Evolutionary conservation across 345 rosid species (phyloP), one percentile per base, ranked within the genome.

Genomic region (Arabidopsis arenosa): DNA sequence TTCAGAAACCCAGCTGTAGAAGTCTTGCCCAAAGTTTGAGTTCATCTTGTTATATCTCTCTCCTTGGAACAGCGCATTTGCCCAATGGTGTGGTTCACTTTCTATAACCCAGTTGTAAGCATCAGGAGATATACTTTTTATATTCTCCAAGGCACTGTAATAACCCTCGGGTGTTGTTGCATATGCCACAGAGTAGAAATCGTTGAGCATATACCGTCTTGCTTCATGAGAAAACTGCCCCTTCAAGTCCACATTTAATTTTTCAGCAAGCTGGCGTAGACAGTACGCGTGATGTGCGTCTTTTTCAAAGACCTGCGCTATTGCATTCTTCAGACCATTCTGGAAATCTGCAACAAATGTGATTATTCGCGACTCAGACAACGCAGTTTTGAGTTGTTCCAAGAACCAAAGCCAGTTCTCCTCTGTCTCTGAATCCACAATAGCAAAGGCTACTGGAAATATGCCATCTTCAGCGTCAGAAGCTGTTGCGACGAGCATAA

Each of bases 141-240:
- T 87, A 80, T 78, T 89, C 75, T 86, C 96, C 62, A 74, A 70
- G 64, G 86, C 85, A 54, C 57, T 79, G 77, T 85, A 83, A 72
- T 88, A 94, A 1, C 78, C 93, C 7, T 86, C 93, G 1, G 73
- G 84, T 59, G 81, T 89, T 18, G 88, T 74, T 4, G 98, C 90
- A 56, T 68, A 75, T 9, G 98, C 98, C 36, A 97, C 97, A 58
- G 94, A 70, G 58, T 92, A 92, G 23, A 94, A 86, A 77, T 92
- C 97, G 15, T 80, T 85, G 40, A 94, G 77, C 89, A 94, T 81
- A 79, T 90, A 89, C 35, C 92, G 86, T 66, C 94, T 90, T 12
- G 94, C 98, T 78, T 94, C 98, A 75, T 94, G 96, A 72, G 97
- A 91, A 80, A 90, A 89, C 80, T 88, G 90, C 56, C 93, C 97